Base-by-base conservation (phyloP, 257 asterid species). In the Phtheirospermum japonicum region DNA sequence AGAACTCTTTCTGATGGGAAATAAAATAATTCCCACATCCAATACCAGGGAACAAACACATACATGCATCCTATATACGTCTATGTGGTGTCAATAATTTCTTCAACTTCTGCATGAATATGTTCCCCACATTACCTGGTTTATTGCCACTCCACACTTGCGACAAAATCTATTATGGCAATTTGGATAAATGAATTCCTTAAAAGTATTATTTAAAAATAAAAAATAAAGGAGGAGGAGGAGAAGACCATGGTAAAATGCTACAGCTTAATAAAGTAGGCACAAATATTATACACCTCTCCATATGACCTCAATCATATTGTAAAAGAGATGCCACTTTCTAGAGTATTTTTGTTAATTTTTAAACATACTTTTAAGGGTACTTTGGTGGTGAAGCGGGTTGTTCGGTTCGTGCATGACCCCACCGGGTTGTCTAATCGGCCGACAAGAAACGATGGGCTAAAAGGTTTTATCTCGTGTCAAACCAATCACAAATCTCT, bases 371-470 rank as follows among this genome's bases (percentile, higher is more conserved):
- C 70, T 67, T 72, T 76, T 63, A 18, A 59, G 72, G 68, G 73
- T 63, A 67, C 56, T 69, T 85, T 56, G 69, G 70, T 69, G 73
- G 80, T 72, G 68, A 58, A 68, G 71, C 18, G 69, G 73, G 69
- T 54, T 11, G 61, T 61, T 54, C 9, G 13, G 12, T 40, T 59
- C 31, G 54, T 16, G 49, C 46, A 60, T 58, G 82, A 79, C 54
- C 90, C 87, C 6, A 77, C 71, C 4, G 45, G 84, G 26, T 57
- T 61, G 70, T 63, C 51, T n/a, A 45, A 77, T 56, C 36, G 55
- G 73, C 73, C 61, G 82, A 85, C 96, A 85, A 31, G 84, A 85
- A 75, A 69, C 76, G 89, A 85, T 83, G 88, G 89, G 77, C 80
- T 62, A 77, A 88, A 85, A 81, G 91, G 80, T 75, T 75, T 76